Conservation (phyloP, 2,329 filamentous ascomycete genomes). For the Hysterium pulicare region DNA sequence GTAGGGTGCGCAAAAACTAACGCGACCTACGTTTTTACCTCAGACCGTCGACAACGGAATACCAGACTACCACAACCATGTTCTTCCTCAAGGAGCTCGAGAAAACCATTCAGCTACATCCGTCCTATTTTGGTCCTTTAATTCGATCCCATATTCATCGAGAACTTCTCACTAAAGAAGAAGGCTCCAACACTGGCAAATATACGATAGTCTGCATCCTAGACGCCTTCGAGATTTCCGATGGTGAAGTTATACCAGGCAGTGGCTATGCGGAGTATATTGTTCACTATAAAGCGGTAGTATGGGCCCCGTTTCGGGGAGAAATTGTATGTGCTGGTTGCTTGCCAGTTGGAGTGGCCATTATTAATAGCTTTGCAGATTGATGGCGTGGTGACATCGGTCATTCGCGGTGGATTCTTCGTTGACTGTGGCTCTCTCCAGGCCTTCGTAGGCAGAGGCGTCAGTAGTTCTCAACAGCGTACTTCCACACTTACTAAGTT, state of each 20-base stretch:
- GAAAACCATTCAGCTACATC: slow-evolving; percentile 90
- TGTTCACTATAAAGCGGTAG: slow-evolving; percentile 89
- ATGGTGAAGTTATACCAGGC: slow-evolving; percentile 86
- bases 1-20: too few species aligned
- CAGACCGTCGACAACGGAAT: too few species aligned
- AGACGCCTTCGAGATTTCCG: slow-evolving; percentile 91
- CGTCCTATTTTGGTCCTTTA: slow-evolving; percentile 92
- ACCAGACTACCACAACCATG: slow-evolving; percentile 55
- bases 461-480: slow-evolving; percentile 47
- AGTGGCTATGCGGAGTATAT: slow-evolving; percentile 93
- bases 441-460: slow-evolving; percentile 78
- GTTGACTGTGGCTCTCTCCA: slow-evolving; percentile 74
- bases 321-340: slow-evolving; percentile 71
- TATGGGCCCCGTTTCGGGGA: slow-evolving; percentile 97
- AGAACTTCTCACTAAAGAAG: slow-evolving; percentile 86
- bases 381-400: slow-evolving; percentile 87
- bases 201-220: slow-evolving; percentile 99
- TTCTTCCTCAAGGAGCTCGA: slow-evolving; percentile 98
- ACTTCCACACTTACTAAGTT: slow-evolving; percentile 22
- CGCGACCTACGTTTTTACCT: too few species aligned
- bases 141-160: slow-evolving; percentile 89
- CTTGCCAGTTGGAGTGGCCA: slow-evolving; percentile 11
- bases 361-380: slow-evolving; percentile 57
- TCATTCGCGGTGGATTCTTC: slow-evolving; percentile 91
- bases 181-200: slow-evolving; percentile 90